Evolutionary conservation across 805 yeast genomes (phyloP).

Genomic region (Starmerella gropengiesseri): DNA sequence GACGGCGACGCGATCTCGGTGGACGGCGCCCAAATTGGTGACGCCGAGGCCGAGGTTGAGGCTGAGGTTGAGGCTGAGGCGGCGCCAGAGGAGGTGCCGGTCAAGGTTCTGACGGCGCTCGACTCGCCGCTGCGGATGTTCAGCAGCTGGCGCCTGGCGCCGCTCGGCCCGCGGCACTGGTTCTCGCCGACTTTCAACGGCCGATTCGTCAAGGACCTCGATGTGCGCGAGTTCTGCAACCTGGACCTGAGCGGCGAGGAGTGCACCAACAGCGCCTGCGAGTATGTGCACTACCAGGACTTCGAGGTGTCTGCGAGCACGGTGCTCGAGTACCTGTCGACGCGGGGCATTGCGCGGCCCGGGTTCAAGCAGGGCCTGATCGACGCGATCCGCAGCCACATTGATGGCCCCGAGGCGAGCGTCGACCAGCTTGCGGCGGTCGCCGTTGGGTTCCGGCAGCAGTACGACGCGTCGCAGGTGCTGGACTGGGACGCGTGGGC

Average conservation of each 20-base stretch:
- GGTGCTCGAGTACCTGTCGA: constrained; percentile 19
- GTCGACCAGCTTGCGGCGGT: constrained; percentile 16
- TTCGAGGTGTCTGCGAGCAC: constrained; percentile 11
- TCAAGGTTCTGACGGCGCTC: constrained; percentile 5
- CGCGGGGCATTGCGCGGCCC: constrained; percentile 9
- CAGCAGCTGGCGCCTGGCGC: constrained; percentile 20
- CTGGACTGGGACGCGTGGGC: constrained; percentile 15
- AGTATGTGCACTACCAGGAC: constrained; percentile 20
- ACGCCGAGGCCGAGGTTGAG: not conserved
- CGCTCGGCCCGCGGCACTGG: constrained; percentile 13
- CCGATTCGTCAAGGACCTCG: constrained; percentile 14
- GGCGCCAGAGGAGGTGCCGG: not conserved
- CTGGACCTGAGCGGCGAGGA: constrained; percentile 12
- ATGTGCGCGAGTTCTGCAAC: constrained; percentile 14
- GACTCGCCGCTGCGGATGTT: constrained; percentile 19
- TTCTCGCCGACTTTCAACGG: constrained; percentile 21
- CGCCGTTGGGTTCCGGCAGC: constrained; percentile 10
- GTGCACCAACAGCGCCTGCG: constrained; percentile 15
- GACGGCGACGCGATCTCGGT: not conserved
- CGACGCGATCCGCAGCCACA: constrained; percentile 4
- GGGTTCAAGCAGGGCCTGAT: constrained; percentile 14
- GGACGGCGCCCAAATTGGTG: not conserved
- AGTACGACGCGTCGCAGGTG: constrained; percentile 7
- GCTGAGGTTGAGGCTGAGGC: not conserved
- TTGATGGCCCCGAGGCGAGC: constrained; percentile 4